phyloP scores from a whole-genome alignment of 192 early-diverging fungal genomes.

The Coemansia sp. region DNA sequence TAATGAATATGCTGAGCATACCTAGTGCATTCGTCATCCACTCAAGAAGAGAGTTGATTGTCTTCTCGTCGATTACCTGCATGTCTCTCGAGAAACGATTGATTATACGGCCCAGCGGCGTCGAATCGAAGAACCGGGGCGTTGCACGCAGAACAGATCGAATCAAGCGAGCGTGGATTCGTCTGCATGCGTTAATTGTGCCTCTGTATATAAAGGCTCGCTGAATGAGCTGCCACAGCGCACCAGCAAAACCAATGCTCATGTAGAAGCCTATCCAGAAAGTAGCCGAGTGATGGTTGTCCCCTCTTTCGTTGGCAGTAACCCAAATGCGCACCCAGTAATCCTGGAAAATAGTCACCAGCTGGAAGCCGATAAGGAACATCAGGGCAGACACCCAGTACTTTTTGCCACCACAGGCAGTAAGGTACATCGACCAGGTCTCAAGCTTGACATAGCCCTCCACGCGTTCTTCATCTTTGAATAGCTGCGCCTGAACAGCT shows the following conservation, averaged over 20 bases:
- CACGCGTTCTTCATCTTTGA: slow-evolving; percentile 79
- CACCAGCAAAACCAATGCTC: slow-evolving; percentile 51
- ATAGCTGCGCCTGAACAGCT: slow-evolving; percentile 57
- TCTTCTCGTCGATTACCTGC: slow-evolving; percentile 70
- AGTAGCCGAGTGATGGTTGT: slow-evolving; percentile 5
- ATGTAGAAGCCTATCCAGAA: slow-evolving; percentile 68
- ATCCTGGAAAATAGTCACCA: slow-evolving; percentile 56
- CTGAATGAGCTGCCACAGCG: slow-evolving; percentile 30
- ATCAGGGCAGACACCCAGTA: slow-evolving; percentile 52
- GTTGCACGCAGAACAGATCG: slow-evolving; percentile 63
- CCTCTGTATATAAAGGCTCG: slow-evolving; percentile 19
- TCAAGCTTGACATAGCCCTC: slow-evolving; percentile 69
- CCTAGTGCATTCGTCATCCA: slow-evolving; percentile 56
- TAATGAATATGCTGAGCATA: slow-evolving; percentile 56
- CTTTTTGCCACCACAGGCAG: slow-evolving; percentile 60
- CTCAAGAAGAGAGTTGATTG: slow-evolving; percentile 51
- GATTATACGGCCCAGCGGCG: slow-evolving; percentile 81
- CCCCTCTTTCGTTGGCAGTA: not conserved
- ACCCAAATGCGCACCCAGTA: slow-evolving; percentile 69
- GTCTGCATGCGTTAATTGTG: slow-evolving; percentile 54
- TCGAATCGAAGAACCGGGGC: slow-evolving; percentile 87
- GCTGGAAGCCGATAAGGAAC: slow-evolving; percentile 40
- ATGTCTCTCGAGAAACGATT: slow-evolving; percentile 90
- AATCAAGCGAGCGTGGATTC: slow-evolving; percentile 57
- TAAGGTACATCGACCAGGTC: slow-evolving; percentile 79